Evolutionary conservation across 1,284 basidiomycete species (phyloP), one percentile per base, ranked within the genome.

Genomic region (Tilletia walkeri): DNA sequence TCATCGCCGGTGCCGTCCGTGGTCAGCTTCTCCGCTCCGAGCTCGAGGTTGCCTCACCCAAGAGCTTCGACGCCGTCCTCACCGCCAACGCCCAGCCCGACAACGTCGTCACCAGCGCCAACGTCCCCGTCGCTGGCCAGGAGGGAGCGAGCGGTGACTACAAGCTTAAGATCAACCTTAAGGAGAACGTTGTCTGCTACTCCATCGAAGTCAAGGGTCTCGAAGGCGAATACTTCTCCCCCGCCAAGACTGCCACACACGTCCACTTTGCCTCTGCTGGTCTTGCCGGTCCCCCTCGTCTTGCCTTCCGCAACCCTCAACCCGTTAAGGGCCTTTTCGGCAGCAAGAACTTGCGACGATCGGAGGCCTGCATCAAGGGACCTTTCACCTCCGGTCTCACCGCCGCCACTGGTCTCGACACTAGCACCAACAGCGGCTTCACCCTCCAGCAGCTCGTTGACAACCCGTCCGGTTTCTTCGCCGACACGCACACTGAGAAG

Each of bases 1-100:
- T 61, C 56, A 14, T 75, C 16, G 80, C 84, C 16, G 84, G 84
- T 45, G 84, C 84, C 48, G 78, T 85, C 70, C 78, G 84, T 38
- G 84, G 83, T 39, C 84, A 85, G 73, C 73, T 85, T 14, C 20
- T 72, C 14, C 53, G 20, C 16, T 72, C 71, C 49, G 72, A 74
- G 66, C 45, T 56, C 5, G 47, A 63, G 59, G 72, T 74, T 12
- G 59, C 47, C 24, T 30, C 9, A 24, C 72, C 72, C n/a, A 41
- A 45, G 39, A 18, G 24, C 12, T 74, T 74, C 65, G 70, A 72
- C 41, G 34, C 41, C 36, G 14, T 49, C 61, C 47, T 74, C 24
- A 34, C 39, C 41, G 68, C 70, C 34, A 38, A 47, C 3, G 72
- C 72, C 24, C 47, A 36, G 30, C 18, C 48, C n/a, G 59, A 61